Base-by-base conservation (phyloP, 345 rosid genomes). In the Orychophragmus violaceus region DNA sequence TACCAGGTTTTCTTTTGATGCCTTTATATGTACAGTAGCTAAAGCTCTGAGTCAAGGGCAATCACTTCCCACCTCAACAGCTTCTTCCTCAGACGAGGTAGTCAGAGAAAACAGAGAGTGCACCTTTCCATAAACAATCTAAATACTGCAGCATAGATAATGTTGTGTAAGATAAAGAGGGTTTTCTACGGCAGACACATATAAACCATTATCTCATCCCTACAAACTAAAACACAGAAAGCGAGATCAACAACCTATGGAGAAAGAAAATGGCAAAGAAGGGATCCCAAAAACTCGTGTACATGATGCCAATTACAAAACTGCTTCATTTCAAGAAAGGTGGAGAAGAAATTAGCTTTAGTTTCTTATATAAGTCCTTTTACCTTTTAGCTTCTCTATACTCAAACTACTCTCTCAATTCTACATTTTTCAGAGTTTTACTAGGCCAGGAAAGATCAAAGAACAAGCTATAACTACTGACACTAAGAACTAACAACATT, bases 11-110 rank as follows among this genome's bases (percentile, higher is more conserved):
- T 39, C 25, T 28, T 29, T 50, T 16, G 14, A 68, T 69, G 51
- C 13, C 16, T 65, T 39, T 6, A 23, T 48, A 24, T 72, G 14
- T 48, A 46, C 12, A 58, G 42, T 19, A 67, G 63, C 62, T 25
- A 89, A 80, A 72, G 79, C 67, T 74, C 75, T 55, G 74, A 84
- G 59, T 75, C 91, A 78, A 68, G 77, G 71, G 41, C 89, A 80
- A 51, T 22, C 82, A 27, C 74, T 78, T 48, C 59, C 59, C 2
- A 12, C 52, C 8, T 56, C 59, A n/a, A n/a, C n/a, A n/a, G n/a
- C n/a, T n/a, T n/a, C n/a, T n/a, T n/a, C n/a, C n/a, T n/a, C n/a
- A n/a, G n/a, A n/a, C n/a, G n/a, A n/a, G n/a, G n/a, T n/a, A n/a
- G n/a, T n/a, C n/a, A n/a, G n/a, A n/a, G n/a, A n/a, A n/a, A n/a